Percentiles rank a stretch among this genome's conserved stretches.
Conservation (phyloP, 495 filamentous ascomycete genomes). For the Daldinia loculata region DNA sequence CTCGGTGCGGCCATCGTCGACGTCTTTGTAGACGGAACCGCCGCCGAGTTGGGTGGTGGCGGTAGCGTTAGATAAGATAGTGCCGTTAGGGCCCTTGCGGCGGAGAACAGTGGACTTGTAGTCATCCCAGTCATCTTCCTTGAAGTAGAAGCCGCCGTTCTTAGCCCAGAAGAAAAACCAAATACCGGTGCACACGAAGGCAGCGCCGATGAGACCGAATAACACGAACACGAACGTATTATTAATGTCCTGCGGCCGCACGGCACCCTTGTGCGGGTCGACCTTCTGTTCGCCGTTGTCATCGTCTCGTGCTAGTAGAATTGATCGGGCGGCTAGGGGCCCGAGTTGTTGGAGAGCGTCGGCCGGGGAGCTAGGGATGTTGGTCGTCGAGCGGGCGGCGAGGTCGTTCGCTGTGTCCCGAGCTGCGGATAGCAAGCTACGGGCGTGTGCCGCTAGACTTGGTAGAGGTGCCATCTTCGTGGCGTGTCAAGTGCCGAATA, state of each 20-base stretch:
- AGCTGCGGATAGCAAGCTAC: conserved; percentile 39
- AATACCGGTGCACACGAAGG: conserved; percentile 76
- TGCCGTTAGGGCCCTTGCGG: conserved; percentile 88
- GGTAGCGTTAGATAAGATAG: conserved; percentile 80
- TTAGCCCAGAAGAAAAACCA: conserved; percentile 99
- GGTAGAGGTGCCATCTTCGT: conserved; percentile 42
- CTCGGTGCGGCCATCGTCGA: conserved; percentile 66
- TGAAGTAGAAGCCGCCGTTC: conserved; percentile 92
- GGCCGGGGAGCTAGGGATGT: conserved; percentile 12
- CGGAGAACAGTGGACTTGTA: conserved; percentile 98
- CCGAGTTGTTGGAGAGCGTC: conserved; percentile 43
- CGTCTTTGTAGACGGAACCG: conserved; percentile 73
- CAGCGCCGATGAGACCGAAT: conserved; percentile 83
- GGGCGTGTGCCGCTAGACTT: conserved; percentile 41
- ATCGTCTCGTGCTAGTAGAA: conserved; percentile 51
- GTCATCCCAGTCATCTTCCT: conserved; percentile 90
- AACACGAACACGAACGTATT: conserved; percentile 83
- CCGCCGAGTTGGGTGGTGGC: conserved; percentile 82
- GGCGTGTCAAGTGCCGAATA: conserved; percentile 21
- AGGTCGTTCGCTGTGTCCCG: conserved; percentile 22
- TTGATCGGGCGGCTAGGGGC: conserved; percentile 51
- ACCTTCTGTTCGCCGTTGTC: conserved; percentile 16
- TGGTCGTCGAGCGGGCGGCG: conserved; percentile 23
- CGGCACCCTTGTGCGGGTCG: conserved; percentile 59
- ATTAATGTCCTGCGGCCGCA: conserved; percentile 75